These are phyloP conservation scores for Cordyceps javanica DNA, from an alignment of 2,329 filamentous ascomycete genomes.

Conservation along the genomic window DNA sequence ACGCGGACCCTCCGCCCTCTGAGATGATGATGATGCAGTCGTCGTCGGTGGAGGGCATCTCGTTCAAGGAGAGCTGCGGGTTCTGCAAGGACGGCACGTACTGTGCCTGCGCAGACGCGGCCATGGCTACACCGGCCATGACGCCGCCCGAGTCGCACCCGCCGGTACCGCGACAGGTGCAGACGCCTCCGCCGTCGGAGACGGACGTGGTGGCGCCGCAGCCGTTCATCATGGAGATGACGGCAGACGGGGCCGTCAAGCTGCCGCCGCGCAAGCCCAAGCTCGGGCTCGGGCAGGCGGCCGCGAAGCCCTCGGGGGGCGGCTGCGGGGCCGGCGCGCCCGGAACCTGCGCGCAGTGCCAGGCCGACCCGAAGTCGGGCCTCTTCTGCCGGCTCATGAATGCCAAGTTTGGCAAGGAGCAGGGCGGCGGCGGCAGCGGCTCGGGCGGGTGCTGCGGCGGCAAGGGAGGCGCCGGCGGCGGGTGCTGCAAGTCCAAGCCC, in stretches of 20 bases:
- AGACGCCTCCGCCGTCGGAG: conserved; percentile 56
- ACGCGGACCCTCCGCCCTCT: conserved; percentile 21
- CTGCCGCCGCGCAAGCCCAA: conserved; percentile 40
- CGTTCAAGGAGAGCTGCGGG: conserved; percentile 64
- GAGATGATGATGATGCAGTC: conserved; percentile 30
- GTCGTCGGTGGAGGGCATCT: conserved; percentile 31
- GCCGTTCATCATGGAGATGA: conserved; percentile 52
- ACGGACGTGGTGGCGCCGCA: conserved; percentile 45
- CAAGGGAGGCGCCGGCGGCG: conserved; percentile 53
- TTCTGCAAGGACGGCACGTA: conserved; percentile 80
- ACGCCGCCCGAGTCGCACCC: conserved; percentile 35
- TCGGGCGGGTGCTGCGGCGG: conserved; percentile 60
- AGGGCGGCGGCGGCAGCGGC: conserved; percentile 54
- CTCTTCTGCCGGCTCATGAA: conserved; percentile 79
- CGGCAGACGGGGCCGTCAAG: conserved; percentile 55
- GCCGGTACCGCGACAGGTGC: conserved; percentile 41
- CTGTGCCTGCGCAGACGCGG: conserved; percentile 69
- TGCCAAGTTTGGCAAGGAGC: conserved; percentile 50
- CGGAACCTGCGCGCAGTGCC: conserved; percentile 73
- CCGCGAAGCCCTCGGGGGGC: conserved; percentile 21
- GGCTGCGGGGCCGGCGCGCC: conserved; percentile 63
- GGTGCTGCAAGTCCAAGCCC: conserved; percentile 55
- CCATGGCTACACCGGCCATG: conserved; percentile 34
- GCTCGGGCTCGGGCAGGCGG: conserved; percentile 16
- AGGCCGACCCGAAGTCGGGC: conserved; percentile 70